Conservation (phyloP, 2,329 filamentous ascomycete species). For the Claviceps cyperi region DNA sequence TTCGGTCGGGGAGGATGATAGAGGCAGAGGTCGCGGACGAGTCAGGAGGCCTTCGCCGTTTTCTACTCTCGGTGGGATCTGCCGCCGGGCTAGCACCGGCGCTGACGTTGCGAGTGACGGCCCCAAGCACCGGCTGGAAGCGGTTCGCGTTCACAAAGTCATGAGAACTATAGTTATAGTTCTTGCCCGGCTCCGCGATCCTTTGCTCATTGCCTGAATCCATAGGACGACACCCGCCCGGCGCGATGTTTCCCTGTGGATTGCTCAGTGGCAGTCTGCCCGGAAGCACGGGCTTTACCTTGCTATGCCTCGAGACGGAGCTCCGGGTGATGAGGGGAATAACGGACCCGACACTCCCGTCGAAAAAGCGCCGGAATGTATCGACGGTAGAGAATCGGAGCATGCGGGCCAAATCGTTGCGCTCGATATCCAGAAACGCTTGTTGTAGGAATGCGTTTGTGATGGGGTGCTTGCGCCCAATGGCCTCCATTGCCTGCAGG, state of each 20-base stretch:
- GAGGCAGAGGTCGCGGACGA: not conserved
- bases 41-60: slow-evolving; percentile 17
- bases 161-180: not conserved
- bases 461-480: slow-evolving; percentile 59
- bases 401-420: slow-evolving; percentile 24
- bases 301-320: slow-evolving; percentile 26
- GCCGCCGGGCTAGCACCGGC: slow-evolving; percentile 5
- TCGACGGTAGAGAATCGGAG: slow-evolving; percentile 23
- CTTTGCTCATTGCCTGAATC: not conserved
- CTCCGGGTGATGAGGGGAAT: slow-evolving; percentile 36
- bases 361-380: slow-evolving; percentile 18
- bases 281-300: slow-evolving; percentile 27
- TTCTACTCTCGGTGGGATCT: slow-evolving; percentile 14
- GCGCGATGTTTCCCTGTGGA: slow-evolving; percentile 8
- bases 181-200: not conserved
- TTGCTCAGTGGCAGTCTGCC: slow-evolving; percentile 26
- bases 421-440: slow-evolving; percentile 64
- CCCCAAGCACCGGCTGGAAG: slow-evolving; percentile 20
- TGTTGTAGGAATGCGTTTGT: slow-evolving; percentile 78
- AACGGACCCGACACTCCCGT: slow-evolving; percentile 16
- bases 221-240: slow-evolving; percentile 1
- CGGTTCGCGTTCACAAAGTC: slow-evolving; percentile 12
- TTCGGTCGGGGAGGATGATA: slow-evolving; percentile 17
- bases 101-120: slow-evolving; percentile 17
- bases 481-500: slow-evolving; percentile 60